Conservation (phyloP, 352 stramenopile genomes). For the Globisporangium echinulatum region DNA sequence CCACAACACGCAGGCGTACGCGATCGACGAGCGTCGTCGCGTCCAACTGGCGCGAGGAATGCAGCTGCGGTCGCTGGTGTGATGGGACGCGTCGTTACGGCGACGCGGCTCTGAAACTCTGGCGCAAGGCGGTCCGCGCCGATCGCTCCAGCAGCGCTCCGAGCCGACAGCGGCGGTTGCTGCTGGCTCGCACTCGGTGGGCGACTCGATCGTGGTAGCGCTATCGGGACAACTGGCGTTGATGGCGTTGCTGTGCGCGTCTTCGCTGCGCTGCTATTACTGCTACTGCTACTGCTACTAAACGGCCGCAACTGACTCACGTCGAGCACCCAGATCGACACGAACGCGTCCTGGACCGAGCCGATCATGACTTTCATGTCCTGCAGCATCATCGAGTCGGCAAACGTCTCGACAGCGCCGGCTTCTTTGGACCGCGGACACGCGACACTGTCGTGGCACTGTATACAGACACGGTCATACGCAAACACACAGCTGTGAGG, state of each 20-base stretch:
- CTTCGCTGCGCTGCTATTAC: conserved; percentile 4
- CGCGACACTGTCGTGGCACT: conserved; percentile 69
- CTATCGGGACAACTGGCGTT: conserved; percentile 1
- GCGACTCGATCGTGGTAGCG: background rate
- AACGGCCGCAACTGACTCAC: conserved; percentile 70
- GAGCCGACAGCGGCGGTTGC: conserved; percentile 3
- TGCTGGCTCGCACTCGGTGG: conserved; percentile 1
- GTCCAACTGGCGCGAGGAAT: conserved; percentile 4
- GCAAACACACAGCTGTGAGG: no score
- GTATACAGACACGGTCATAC: no score
- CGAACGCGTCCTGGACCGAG: conserved; percentile 76
- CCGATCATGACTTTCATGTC: conserved; percentile 81
- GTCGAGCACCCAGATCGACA: conserved; percentile 77
- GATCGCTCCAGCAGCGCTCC: background rate
- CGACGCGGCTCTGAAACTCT: conserved; percentile 13
- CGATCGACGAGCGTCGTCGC: conserved; percentile 17
- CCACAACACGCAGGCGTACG: conserved; percentile 2
- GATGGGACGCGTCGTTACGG: conserved; percentile 16
- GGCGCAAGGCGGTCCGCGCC: conserved; percentile 9
- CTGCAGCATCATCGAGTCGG: conserved; percentile 71
- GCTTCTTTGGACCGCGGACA: conserved; percentile 53
- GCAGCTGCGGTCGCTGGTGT: conserved; percentile 17
- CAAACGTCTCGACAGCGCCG: conserved; percentile 43
- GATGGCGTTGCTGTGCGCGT: conserved; percentile 14
- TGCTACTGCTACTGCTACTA: conserved; percentile 14